A percentile compares a stretch with the other conserved stretches of the same genome.
phyloP scores from a whole-genome alignment of 2,329 filamentous ascomycete species.

The Penicillium palitans region DNA sequence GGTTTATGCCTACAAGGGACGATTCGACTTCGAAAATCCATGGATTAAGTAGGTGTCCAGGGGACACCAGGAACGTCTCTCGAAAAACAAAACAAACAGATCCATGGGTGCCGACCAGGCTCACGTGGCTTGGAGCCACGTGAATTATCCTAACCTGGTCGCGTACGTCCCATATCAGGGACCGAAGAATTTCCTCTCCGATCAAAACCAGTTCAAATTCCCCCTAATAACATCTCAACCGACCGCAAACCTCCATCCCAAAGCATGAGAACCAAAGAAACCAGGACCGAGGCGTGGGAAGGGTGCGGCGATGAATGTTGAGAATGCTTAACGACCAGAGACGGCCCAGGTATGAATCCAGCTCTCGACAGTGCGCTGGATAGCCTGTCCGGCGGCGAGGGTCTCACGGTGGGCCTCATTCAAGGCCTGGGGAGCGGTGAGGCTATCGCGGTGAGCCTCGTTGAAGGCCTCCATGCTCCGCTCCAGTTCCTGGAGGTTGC shows the following conservation, averaged over 20 bases:
- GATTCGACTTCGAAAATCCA: background rate
- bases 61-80: background rate
- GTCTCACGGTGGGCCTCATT: slow-evolving; percentile 18
- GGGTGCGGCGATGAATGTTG: background rate
- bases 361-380: slow-evolving; percentile 20
- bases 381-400: slow-evolving; percentile 8
- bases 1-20: background rate
- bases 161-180: background rate
- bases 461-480: slow-evolving; percentile 54
- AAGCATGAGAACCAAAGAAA: background rate
- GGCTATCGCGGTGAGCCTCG: slow-evolving; percentile 15
- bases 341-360: slow-evolving; percentile 25
- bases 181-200: background rate
- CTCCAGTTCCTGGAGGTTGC: slow-evolving; percentile 57
- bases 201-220: background rate
- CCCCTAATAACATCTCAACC: background rate
- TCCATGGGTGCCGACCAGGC: background rate
- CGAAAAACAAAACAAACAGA: background rate
- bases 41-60: background rate
- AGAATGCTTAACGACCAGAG: slow-evolving; percentile 3
- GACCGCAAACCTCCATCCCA: background rate
- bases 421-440: slow-evolving; percentile 40
- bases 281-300: background rate
- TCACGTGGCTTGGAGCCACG: slow-evolving; percentile 1
- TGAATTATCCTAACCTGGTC: background rate